Base-by-base conservation (phyloP, 2,329 filamentous ascomycete species). In the Paracamarosporium sp. region DNA sequence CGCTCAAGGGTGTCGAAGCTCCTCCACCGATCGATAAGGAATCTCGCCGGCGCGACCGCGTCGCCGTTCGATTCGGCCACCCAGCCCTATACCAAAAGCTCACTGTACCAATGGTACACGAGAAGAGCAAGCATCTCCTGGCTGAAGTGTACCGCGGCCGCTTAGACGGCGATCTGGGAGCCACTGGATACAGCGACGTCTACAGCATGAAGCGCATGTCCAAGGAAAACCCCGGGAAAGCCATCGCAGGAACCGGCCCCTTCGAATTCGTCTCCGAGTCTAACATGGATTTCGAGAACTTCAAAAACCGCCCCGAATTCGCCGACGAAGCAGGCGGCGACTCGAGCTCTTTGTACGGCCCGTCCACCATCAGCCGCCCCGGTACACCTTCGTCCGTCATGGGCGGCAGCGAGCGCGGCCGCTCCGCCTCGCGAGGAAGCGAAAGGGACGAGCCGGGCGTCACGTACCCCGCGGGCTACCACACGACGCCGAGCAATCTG, bases 51-150 rank as follows among this genome's bases (percentile, higher is more conserved):
- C 86, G 84, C 68, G 93, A 90, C 75, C 90, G 86, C 68, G 85
- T 93, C 54, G 90, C 86, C 58, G 88, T 87, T 24, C 86, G 91
- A 25, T 99, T 97, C 72, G 93, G 93, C 1, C 92, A 99, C 73
- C 95, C 94, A 1, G 93, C 91, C 4, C 83, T 98, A 15, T 97
- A 95, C 81, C 91, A 90, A 76, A 90, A 91, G 3, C 83, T 98
- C 20, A 93, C 94, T 67, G 96, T 93, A 0, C 94, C 94, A 2
- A 97, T 98, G 93, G 94, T 98, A 3, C 90, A 96, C 68, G 90
- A 92, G 53, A 96, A 91, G 77, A 92, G 92, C 2, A 91, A 95
- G 69, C 93, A 95, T 57, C 84, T 95, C 38, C 84, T 99, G 9
- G 89, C 90, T n/a, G 87, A 90, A 41, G 84, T 99, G 48, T 97